Evolutionary conservation across 2,329 filamentous ascomycete species (phyloP), one percentile per base, ranked within the genome.

Genomic region (Microsporum canis): DNA sequence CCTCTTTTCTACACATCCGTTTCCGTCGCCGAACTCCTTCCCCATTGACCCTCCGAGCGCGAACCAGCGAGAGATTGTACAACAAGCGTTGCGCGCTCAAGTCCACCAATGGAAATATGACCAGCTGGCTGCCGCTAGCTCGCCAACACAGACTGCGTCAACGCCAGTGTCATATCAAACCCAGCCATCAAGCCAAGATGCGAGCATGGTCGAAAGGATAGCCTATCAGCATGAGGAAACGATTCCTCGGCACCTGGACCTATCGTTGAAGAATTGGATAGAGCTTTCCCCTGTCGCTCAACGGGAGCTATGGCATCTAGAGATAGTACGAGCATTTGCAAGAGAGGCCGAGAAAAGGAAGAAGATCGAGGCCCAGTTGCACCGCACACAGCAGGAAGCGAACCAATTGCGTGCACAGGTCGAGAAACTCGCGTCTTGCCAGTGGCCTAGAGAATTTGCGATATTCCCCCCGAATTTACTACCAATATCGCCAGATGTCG

Each of bases 1-100:
- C 0, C 79, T 96, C 5, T 92, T 91, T 75, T 88, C 89, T 7
- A 83, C 86, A 0, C 89, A 87, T 5, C 89, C 91, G 34, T 87
- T 95, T 68, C 80, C 90, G 1, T 89, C 87, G 0, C 79, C 84
- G 23, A 84, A 86, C 2, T 94, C 89, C 0, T 96, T 92, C 85
- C 90, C 90, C 0, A 82, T 95, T 36, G 78, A 84, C 27, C 86
- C 88, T 1, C 91, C 91, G 0, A 85, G 84, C 0, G 79, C 84
- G 64, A 83, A 85, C 65, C 89, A 96, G 71, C 85, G 84, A 58
- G 84, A 88, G 14, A 87, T 89, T 0, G 77, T 96, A 14, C 80
- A 83, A 47, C 75, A 80, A 59, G 85, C 83, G 61, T 87, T 94
- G 60, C 78, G 80, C 12, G 82, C 86, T 36, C 82, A 88, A 62